Evolutionary conservation across 2,329 filamentous ascomycete species (phyloP).

Genomic region (Paracorniculantispora psalliotae): DNA sequence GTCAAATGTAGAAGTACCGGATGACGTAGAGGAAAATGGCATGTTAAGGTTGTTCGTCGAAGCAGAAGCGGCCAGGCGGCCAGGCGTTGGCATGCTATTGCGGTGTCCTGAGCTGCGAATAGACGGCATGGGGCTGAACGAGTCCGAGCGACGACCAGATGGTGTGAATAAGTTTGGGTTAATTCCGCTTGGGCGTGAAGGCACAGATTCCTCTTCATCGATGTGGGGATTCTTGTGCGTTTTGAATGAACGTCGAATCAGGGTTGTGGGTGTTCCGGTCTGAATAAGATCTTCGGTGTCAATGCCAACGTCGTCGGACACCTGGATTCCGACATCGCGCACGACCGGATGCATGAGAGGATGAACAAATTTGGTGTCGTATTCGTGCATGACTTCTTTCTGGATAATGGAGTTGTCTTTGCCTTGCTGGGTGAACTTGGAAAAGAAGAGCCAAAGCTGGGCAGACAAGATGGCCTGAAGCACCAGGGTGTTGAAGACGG

Average conservation of each 20-base stretch:
- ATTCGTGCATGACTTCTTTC: constrained; percentile 89
- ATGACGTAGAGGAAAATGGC: constrained; percentile 17
- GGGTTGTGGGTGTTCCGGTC: constrained; percentile 50
- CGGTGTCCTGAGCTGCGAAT: constrained; percentile 27
- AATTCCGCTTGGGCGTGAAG: constrained; percentile 33
- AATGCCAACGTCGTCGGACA: constrained; percentile 45
- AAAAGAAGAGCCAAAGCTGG: constrained; percentile 70
- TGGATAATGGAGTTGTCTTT: constrained; percentile 83
- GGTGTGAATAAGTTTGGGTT: constrained; percentile 42
- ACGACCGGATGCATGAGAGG: constrained; percentile 80
- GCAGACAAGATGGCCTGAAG: constrained; percentile 69
- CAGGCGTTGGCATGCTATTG: constrained; percentile 29
- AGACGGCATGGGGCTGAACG: constrained; percentile 26
- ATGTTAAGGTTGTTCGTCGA: constrained; percentile 17
- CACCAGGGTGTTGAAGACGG: constrained; percentile 75
- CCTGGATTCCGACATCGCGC: constrained; percentile 73
- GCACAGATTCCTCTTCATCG: constrained; percentile 53
- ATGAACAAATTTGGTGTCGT: constrained; percentile 92
- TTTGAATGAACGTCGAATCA: constrained; percentile 70
- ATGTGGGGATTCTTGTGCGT: constrained; percentile 79
- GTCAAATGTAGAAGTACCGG: constrained; percentile 70
- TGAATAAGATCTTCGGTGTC: constrained; percentile 41
- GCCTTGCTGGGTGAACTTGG: constrained; percentile 73
- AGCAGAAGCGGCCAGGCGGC: constrained; percentile 26
- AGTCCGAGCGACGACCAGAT: constrained; percentile 29